A percentile compares a stretch with the other conserved stretches of the same genome.
These are phyloP conservation scores for Sporisorium scitamineum DNA, from an alignment of 1,284 basidiomycete genomes.

Conservation along the genomic window DNA sequence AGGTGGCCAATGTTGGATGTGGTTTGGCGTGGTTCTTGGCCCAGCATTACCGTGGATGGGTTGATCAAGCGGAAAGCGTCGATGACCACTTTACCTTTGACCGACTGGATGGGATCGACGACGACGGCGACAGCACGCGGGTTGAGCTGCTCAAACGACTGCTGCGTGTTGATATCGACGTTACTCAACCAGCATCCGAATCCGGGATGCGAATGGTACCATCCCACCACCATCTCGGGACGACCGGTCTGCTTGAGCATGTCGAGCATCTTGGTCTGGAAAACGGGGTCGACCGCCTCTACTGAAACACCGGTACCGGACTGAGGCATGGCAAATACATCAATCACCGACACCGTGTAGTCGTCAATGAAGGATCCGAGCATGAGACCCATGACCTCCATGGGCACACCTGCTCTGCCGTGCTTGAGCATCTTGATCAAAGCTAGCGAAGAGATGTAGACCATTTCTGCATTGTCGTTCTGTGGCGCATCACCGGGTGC, in stretches of 20 bases:
- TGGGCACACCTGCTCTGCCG: constrained; percentile 96
- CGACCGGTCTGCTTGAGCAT: constrained; percentile 99
- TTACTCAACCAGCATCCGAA: constrained; percentile 99
- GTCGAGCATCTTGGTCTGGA: constrained; percentile 98
- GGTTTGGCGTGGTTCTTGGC: constrained; percentile 92
- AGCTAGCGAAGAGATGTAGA: constrained; percentile 67
- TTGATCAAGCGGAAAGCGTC: constrained; percentile 88
- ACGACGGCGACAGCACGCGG: constrained; percentile 96
- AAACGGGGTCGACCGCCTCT: constrained; percentile 98
- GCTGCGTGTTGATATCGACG: constrained; percentile 99
- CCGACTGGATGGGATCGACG: constrained; percentile 98
- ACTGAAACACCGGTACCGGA: constrained; percentile 98
- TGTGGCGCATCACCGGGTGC: constrained; percentile 69
- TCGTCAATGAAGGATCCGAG: constrained; percentile 99
- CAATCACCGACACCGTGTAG: constrained; percentile 86
- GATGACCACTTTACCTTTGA: constrained; percentile 91
- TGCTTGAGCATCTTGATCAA: constrained; percentile 91
- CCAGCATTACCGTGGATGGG: constrained; percentile 74
- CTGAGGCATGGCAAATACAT: constrained; percentile 99
- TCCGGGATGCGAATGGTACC: constrained; percentile 99
- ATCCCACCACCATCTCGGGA: constrained; percentile 98
- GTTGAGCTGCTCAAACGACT: constrained; percentile 98
- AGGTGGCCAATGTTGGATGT: constrained; percentile 99
- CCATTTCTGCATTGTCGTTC: constrained; percentile 69
- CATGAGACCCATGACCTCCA: constrained; percentile 99